phyloP scores from a whole-genome alignment of 805 yeast species.

The Isabelozyma rhagii region DNA sequence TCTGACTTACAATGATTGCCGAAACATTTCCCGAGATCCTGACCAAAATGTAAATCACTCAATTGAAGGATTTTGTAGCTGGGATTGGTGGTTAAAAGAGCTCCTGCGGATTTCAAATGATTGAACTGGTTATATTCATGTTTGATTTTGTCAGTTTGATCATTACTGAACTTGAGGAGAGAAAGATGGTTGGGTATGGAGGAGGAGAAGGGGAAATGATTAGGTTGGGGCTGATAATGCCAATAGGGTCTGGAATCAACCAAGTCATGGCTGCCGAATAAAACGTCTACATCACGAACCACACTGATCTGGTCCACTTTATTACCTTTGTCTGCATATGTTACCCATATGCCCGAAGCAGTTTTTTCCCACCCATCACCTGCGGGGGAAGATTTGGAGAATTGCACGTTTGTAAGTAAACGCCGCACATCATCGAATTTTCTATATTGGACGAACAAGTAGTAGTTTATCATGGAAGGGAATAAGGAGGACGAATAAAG shows the following conservation, averaged over 20 bases:
- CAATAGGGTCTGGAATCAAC: constrained; percentile 23
- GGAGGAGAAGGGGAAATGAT: constrained; percentile 11
- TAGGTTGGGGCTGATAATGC: constrained; percentile 12
- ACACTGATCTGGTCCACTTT: constrained; percentile 5
- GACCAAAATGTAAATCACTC: constrained; percentile 39
- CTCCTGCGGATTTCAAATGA: constrained; percentile 10
- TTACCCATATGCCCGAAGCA: constrained; percentile 2
- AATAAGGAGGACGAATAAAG: background rate
- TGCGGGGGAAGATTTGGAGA: background rate
- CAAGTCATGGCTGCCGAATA: constrained; percentile 29
- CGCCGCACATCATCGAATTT: background rate
- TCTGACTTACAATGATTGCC: constrained; percentile 23
- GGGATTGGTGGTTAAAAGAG: constrained; percentile 10
- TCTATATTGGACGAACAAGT: background rate
- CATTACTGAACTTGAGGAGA: constrained; percentile 13
- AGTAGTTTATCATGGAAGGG: background rate
- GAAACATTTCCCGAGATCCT: constrained; percentile 19
- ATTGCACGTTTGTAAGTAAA: background rate
- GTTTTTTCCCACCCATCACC: background rate
- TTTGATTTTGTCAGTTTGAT: constrained; percentile 9
- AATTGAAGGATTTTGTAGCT: constrained; percentile 35
- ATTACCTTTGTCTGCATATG: constrained; percentile 2
- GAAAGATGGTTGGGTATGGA: constrained; percentile 16
- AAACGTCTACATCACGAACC: constrained; percentile 24
- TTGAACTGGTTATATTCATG: constrained; percentile 10